These are phyloP conservation scores for Cydonia oblonga DNA, from an alignment of 331 rosid species.

Conservation along the genomic window DNA sequence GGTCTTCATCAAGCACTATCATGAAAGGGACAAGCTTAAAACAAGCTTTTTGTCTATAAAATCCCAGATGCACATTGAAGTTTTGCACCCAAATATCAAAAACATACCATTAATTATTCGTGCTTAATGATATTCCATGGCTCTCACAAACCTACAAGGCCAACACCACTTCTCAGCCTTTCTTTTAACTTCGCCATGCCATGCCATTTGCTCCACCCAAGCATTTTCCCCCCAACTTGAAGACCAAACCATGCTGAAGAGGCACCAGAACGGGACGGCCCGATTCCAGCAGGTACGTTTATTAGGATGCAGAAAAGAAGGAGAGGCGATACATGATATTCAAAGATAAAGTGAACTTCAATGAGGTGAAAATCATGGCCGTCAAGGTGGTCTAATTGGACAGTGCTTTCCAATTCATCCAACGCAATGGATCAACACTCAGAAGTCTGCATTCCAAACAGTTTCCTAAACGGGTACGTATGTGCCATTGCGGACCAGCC, in stretches of 20 bases:
- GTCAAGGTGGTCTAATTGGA: conserved; percentile 6
- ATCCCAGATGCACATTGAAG: not conserved
- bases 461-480: not conserved
- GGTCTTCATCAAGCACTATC: not conserved
- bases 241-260: not conserved
- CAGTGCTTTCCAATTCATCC: not conserved
- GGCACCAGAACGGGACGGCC: conserved; percentile 24
- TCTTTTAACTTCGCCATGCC: not conserved
- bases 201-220: not conserved
- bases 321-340: conserved; percentile 13
- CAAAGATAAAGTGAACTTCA: conserved; percentile 1
- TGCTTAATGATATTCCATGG: not conserved
- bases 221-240: not conserved
- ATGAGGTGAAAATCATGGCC: not conserved
- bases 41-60: not conserved
- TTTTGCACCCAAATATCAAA: not conserved
- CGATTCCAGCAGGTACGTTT: not conserved
- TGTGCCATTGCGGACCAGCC: not conserved
- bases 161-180: not conserved
- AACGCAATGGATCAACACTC: too few relatives aligned
- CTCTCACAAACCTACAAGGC: not conserved
- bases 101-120: not conserved
- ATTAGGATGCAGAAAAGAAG: conserved; percentile 11
- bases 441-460: not conserved
- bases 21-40: not conserved